These are phyloP conservation scores for Galerina sulciceps DNA, from an alignment of 768 basidiomycete species.

Conservation along the genomic window DNA sequence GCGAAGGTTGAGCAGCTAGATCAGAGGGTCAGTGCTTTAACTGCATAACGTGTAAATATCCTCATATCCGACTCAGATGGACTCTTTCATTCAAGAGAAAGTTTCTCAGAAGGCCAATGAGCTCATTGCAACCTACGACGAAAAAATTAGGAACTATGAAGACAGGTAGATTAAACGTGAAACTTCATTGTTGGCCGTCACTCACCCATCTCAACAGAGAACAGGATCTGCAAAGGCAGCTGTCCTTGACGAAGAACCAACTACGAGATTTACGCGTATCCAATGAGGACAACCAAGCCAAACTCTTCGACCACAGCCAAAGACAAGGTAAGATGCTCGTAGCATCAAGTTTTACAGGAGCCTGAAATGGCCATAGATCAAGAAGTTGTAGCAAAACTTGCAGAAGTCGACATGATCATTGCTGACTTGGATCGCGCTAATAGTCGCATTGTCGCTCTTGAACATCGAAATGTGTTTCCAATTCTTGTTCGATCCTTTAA, in stretches of 20 bases:
- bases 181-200: background rate
- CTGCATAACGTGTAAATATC: background rate
- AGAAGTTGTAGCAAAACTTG: slow-evolving; percentile 86
- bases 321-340: slow-evolving; percentile 66
- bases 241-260: slow-evolving; percentile 86
- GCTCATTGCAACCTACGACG: slow-evolving; percentile 95
- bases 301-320: slow-evolving; percentile 87
- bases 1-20: slow-evolving; percentile 78
- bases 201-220: slow-evolving; percentile 57
- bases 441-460: slow-evolving; percentile 87
- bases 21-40: slow-evolving; percentile 60
- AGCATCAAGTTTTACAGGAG: background rate
- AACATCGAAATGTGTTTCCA: slow-evolving; percentile 82
- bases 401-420: slow-evolving; percentile 94
- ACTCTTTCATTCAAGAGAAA: slow-evolving; percentile 87
- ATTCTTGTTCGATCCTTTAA: background rate
- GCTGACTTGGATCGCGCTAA: slow-evolving; percentile 96
- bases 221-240: slow-evolving; percentile 90
- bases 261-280: slow-evolving; percentile 88
- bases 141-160: slow-evolving; percentile 93
- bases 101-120: slow-evolving; percentile 95
- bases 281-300: slow-evolving; percentile 92
- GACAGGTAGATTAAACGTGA: slow-evolving; percentile 70
- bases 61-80: slow-evolving; percentile 68
- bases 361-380: slow-evolving; percentile 60